phyloP scores from a whole-genome alignment of 1,284 basidiomycete genomes.

The Ceratobasidium sp. region DNA sequence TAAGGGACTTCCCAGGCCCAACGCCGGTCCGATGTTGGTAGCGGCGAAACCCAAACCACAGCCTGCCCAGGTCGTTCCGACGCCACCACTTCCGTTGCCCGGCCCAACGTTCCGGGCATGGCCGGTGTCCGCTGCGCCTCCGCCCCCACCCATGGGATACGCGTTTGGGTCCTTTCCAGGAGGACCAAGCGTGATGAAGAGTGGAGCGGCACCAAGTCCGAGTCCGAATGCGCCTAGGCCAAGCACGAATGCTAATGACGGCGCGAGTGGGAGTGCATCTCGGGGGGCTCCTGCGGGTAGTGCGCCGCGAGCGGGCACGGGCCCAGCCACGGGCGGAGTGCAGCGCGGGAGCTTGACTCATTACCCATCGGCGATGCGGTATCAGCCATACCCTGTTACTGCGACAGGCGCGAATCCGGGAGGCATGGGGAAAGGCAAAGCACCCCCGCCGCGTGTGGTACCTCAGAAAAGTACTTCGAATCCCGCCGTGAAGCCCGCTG shows the following conservation, averaged over 20 bases:
- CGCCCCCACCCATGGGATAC: conserved; percentile 25
- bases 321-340: conserved; percentile 25
- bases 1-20: neutral
- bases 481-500: neutral
- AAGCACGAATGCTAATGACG: no score
- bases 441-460: neutral
- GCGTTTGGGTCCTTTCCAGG: conserved; percentile 34
- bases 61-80: conserved; percentile 1
- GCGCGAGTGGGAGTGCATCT: neutral
- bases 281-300: no score
- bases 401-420: conserved; percentile 3
- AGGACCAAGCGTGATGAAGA: conserved; percentile 29
- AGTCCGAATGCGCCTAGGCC: conserved; percentile 3
- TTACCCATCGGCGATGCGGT: conserved; percentile 39
- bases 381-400: conserved; percentile 33
- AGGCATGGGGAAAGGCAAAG: conserved; percentile 28
- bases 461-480: no score
- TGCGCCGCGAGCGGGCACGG: neutral
- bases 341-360: conserved; percentile 31
- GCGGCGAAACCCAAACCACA: neutral
- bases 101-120: conserved; percentile 41
- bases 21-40: neutral
- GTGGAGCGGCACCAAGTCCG: neutral
- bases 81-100: conserved; percentile 33
- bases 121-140: conserved; percentile 16